Percentiles rank a stretch among this genome's conserved stretches.
Evolutionary conservation across 2,329 filamentous ascomycete genomes (phyloP).

Genomic region (Tolypocladium guangdongense): DNA sequence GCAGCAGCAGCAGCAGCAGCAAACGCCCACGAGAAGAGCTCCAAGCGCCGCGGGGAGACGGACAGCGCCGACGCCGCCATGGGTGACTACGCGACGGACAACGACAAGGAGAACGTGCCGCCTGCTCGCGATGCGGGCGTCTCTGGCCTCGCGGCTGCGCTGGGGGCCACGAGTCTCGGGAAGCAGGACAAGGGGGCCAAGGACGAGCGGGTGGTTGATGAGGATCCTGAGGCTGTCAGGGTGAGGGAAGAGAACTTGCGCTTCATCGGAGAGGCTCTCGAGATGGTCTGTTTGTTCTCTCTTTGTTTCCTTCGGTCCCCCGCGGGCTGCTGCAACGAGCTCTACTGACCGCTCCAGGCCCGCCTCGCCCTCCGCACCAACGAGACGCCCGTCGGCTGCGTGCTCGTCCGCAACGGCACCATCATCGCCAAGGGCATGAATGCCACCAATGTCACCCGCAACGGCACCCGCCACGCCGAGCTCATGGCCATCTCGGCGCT

Average conservation of each 20-base stretch:
- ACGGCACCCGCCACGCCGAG: constrained; percentile 91
- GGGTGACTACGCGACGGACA: neutral
- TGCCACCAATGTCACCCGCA: constrained; percentile 81
- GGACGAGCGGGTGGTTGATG: neutral
- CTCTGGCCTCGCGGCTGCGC: neutral
- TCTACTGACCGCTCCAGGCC: constrained; percentile 41
- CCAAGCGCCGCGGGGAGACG: no score
- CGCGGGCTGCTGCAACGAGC: neutral
- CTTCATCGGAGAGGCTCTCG: constrained; percentile 78
- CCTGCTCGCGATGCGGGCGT: neutral
- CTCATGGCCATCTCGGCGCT: constrained; percentile 69
- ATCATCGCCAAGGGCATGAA: constrained; percentile 92
- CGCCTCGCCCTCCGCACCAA: constrained; percentile 74
- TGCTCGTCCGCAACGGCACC: constrained; percentile 69
- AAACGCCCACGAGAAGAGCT: neutral
- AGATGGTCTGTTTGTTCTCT: constrained; percentile 53
- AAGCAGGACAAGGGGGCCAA: neutral
- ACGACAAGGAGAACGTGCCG: constrained; percentile 1
- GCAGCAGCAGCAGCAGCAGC: no score
- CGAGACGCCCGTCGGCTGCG: constrained; percentile 94
- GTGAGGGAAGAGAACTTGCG: constrained; percentile 24
- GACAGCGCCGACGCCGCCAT: neutral
- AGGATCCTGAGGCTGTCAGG: constrained; percentile 18
- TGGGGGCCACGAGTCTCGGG: neutral
- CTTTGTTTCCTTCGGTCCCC: neutral